Conservation (phyloP, 139 green algal species). For the Cymbomonas tetramitiformis region DNA sequence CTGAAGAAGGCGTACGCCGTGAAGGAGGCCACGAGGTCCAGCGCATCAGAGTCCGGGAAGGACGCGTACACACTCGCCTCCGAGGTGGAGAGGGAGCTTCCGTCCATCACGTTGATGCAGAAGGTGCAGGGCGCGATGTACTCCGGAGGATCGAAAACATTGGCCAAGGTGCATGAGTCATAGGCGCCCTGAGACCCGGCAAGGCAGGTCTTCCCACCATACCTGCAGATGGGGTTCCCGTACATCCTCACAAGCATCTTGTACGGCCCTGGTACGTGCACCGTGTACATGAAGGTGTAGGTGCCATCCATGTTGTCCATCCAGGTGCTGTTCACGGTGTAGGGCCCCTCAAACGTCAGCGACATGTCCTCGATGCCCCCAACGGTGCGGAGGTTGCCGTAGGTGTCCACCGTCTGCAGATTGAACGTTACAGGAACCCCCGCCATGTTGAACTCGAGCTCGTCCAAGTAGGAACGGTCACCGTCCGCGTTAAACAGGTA, state of each 20-base stretch:
- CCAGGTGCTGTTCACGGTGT: background rate
- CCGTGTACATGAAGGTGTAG: constrained; percentile 18
- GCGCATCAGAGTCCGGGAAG: constrained; percentile 10
- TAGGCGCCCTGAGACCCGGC: background rate
- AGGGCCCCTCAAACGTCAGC: constrained; percentile 14
- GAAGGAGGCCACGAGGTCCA: constrained; percentile 14
- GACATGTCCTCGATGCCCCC: constrained; percentile 2
- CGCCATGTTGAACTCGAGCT: background rate
- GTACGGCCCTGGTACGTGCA: constrained; percentile 13
- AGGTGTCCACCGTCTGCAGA: constrained; percentile 14
- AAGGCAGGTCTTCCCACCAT: constrained; percentile 12
- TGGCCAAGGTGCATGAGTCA: constrained; percentile 6
- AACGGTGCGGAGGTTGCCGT: constrained; percentile 16
- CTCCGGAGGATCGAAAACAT: too few relatives aligned
- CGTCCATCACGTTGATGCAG: constrained; percentile 15
- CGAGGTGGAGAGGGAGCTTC: background rate
- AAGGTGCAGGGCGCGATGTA: too few relatives aligned
- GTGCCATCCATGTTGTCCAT: constrained; percentile 17
- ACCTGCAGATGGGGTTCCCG: constrained; percentile 2
- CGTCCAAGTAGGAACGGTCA: constrained; percentile 13
- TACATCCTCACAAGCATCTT: constrained; percentile 8
- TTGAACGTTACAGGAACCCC: constrained; percentile 16
- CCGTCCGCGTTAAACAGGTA: constrained; percentile 9
- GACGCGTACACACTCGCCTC: constrained; percentile 6
- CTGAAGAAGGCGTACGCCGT: constrained; percentile 12